Percentiles rank a stretch among this genome's conserved stretches.
Conservation (phyloP, 2,329 filamentous ascomycete species). For the Leptodontidium sp. region DNA sequence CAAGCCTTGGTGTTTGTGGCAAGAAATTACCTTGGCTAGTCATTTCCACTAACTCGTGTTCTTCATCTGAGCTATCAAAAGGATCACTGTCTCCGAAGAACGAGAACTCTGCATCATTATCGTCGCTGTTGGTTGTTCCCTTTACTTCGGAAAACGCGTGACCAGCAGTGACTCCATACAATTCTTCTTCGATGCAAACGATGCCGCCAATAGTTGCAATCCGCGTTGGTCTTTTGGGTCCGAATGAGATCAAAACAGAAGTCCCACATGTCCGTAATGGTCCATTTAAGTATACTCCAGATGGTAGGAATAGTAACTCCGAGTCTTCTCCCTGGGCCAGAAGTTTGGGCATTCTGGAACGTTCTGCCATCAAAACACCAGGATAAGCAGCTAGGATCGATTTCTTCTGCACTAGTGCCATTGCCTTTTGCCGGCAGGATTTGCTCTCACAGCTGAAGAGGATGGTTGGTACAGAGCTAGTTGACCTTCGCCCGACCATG, state of each 20-base stretch:
- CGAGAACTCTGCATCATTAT: slow-evolving; percentile 13
- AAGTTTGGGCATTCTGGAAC: slow-evolving; percentile 1
- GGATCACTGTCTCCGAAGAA: slow-evolving; percentile 6
- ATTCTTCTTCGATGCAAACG: neutral
- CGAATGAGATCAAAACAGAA: neutral
- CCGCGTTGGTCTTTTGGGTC: neutral
- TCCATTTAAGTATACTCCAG: neutral
- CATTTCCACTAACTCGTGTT: slow-evolving; percentile 8
- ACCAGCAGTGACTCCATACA: slow-evolving; percentile 13
- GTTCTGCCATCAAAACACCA: slow-evolving; percentile 22
- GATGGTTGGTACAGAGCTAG: slow-evolving; percentile 26
- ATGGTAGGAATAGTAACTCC: neutral
- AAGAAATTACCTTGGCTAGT: slow-evolving; percentile 20
- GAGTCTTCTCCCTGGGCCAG: neutral
- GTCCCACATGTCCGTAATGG: neutral
- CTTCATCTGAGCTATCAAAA: slow-evolving; percentile 16
- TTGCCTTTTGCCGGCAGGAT: slow-evolving; percentile 29
- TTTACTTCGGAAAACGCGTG: slow-evolving; percentile 8
- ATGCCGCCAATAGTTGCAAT: slow-evolving; percentile 7
- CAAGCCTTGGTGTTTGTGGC: neutral
- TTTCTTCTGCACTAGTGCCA: slow-evolving; percentile 28
- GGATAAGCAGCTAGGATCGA: slow-evolving; percentile 27
- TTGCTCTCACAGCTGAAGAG: slow-evolving; percentile 32
- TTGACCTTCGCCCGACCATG: slow-evolving; percentile 29
- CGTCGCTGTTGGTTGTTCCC: too few species aligned